phyloP scores from a whole-genome alignment of 2,329 filamentous ascomycete species.

The Phyllachora maydis region DNA sequence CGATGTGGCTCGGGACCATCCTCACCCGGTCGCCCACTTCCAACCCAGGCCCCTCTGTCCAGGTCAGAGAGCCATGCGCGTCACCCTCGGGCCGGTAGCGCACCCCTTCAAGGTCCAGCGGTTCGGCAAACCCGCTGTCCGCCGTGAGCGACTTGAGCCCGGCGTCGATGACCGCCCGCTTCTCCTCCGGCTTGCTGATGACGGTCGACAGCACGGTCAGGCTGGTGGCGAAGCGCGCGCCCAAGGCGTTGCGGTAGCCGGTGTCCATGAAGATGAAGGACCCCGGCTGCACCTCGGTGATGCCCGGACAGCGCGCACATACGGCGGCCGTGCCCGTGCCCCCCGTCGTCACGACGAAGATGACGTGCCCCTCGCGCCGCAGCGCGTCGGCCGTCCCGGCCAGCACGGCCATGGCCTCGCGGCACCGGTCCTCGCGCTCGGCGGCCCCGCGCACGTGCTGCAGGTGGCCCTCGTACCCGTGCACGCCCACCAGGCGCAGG shows the following conservation, averaged over 20 bases:
- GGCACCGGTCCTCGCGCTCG: slow-evolving; percentile 18
- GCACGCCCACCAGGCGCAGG: slow-evolving; percentile 23
- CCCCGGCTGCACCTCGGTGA: slow-evolving; percentile 31
- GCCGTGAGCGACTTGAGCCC: slow-evolving; percentile 28
- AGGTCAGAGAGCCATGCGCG: slow-evolving; percentile 24
- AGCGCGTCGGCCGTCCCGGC: slow-evolving; percentile 19
- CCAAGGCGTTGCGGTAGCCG: slow-evolving; percentile 30
- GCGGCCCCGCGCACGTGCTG: slow-evolving; percentile 24
- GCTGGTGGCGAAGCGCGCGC: slow-evolving; percentile 23
- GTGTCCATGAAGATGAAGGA: slow-evolving; percentile 37
- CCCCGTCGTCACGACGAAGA: slow-evolving; percentile 27
- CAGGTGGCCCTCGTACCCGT: slow-evolving; percentile 30
- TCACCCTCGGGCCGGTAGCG: slow-evolving; percentile 22
- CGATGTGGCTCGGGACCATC: slow-evolving; percentile 32
- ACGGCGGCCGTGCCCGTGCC: slow-evolving; percentile 32
- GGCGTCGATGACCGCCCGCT: slow-evolving; percentile 22
- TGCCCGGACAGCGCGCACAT: slow-evolving; percentile 23
- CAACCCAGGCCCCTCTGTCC: slow-evolving; percentile 17
- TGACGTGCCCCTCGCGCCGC: slow-evolving; percentile 17
- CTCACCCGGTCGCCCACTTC: slow-evolving; percentile 23
- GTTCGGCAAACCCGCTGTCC: slow-evolving; percentile 27
- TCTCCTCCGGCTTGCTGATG: slow-evolving; percentile 21
- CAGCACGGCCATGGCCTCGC: slow-evolving; percentile 22
- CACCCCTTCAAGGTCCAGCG: slow-evolving; percentile 17
- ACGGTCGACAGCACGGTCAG: slow-evolving; percentile 25